These are phyloP conservation scores for Podila epicladia DNA, from an alignment of 192 early-diverging fungal genomes.

Conservation along the genomic window DNA sequence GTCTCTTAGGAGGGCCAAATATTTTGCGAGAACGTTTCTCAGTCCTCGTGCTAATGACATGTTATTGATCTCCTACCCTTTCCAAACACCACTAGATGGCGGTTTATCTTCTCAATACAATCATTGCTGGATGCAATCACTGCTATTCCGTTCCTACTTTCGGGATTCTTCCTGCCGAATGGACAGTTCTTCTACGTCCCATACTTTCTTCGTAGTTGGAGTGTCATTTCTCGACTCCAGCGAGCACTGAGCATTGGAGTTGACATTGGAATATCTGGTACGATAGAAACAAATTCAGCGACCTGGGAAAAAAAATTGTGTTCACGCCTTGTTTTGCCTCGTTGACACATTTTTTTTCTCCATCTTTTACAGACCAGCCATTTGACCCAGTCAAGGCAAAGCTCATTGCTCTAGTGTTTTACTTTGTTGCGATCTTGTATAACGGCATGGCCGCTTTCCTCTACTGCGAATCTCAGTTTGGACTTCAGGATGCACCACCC, in stretches of 20 bases:
- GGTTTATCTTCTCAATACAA: conserved; percentile 57
- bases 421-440: conserved; percentile 64
- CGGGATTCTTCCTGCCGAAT: conserved; percentile 43
- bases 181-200: conserved; percentile 67
- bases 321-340: neutral
- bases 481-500: conserved; percentile 7
- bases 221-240: conserved; percentile 62
- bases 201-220: conserved; percentile 70
- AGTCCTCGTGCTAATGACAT: neutral
- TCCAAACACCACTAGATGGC: conserved; percentile 7
- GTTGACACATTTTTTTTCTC: neutral
- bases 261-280: conserved; percentile 61
- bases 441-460: conserved; percentile 70
- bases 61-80: neutral
- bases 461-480: conserved; percentile 67
- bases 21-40: neutral
- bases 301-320: neutral
- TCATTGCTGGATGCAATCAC: conserved; percentile 60
- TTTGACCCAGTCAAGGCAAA: conserved; percentile 63
- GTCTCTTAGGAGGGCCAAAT: neutral
- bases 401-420: conserved; percentile 60
- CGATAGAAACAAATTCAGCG: neutral
- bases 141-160: conserved; percentile 64
- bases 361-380: conserved; percentile 40
- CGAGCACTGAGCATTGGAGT: conserved; percentile 64